Percentiles rank a stretch among this genome's conserved stretches.
These are phyloP conservation scores for Vitis hybrid DNA, from an alignment of 177 flowering plant species.

Conservation along the genomic window DNA sequence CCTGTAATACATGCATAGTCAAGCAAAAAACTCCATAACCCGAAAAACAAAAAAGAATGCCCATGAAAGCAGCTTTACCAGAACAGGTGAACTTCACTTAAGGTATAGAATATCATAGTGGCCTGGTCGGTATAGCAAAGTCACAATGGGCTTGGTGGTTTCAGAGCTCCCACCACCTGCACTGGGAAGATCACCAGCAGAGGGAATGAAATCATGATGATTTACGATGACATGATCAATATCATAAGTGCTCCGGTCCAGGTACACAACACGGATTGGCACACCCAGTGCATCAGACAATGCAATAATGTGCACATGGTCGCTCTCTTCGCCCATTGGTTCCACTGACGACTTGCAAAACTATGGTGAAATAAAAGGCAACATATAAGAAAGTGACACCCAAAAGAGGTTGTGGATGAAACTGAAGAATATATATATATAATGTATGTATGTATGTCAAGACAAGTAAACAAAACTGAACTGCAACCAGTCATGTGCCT, in stretches of 20 bases:
- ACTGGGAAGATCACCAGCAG: conserved; percentile 18
- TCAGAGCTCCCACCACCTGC: conserved; percentile 29
- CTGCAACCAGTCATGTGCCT: too few species aligned
- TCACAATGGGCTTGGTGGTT: conserved; percentile 48
- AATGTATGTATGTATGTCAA: too few species aligned
- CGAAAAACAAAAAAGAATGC: background rate
- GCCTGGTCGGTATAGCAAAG: conserved; percentile 90
- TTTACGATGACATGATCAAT: conserved; percentile 67
- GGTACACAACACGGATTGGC: conserved; percentile 92
- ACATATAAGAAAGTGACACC: background rate
- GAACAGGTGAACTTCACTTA: conserved; percentile 39
- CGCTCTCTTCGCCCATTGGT: conserved; percentile 99
- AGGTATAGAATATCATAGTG: conserved; percentile 92
- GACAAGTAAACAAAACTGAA: too few species aligned
- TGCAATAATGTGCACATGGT: conserved; percentile 97
- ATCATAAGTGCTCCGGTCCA: conserved; percentile 87
- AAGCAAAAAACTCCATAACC: background rate
- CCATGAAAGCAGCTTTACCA: conserved; percentile 27
- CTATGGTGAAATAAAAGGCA: conserved; percentile 32
- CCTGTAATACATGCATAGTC: background rate
- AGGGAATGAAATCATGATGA: conserved; percentile 90
- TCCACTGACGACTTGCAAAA: conserved; percentile 96
- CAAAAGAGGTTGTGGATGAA: background rate
- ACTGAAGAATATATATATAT: too few species aligned
- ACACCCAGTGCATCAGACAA: conserved; percentile 92